Percentiles rank a stretch among this genome's conserved stretches.
phyloP scores from a whole-genome alignment of 2,329 filamentous ascomycete species.

The Teratosphaeriaceae sp. region DNA sequence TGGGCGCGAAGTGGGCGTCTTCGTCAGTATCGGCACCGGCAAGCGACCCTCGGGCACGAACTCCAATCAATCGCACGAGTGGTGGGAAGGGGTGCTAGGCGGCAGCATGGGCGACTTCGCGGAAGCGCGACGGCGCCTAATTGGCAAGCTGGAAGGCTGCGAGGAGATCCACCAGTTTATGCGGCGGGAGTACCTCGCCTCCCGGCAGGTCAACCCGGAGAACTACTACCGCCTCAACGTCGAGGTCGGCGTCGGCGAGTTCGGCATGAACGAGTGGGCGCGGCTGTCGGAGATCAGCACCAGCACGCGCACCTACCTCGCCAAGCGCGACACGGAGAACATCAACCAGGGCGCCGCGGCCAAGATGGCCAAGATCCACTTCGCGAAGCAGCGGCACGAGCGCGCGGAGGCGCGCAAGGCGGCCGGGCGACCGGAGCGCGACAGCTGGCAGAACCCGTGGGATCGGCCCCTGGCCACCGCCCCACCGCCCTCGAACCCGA shows the following conservation, averaged over 20 bases:
- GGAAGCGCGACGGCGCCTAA: conserved; percentile 76
- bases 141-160: conserved; percentile 91
- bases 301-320: conserved; percentile 77
- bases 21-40: conserved; percentile 91
- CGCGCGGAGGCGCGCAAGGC: conserved; percentile 34
- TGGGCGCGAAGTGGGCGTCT: conserved; percentile 83
- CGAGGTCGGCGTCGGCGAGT: conserved; percentile 91
- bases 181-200: conserved; percentile 68
- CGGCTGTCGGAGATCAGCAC: conserved; percentile 93
- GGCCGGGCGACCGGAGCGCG: conserved; percentile 18
- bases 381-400: conserved; percentile 64
- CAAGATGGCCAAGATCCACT: conserved; percentile 77
- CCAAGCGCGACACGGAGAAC: conserved; percentile 63
- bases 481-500: conserved; percentile 36
- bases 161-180: conserved; percentile 85
- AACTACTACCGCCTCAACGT: conserved; percentile 97
- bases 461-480: conserved; percentile 26
- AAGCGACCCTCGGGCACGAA: conserved; percentile 70
- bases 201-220: conserved; percentile 69
- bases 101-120: conserved; percentile 75
- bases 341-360: conserved; percentile 70
- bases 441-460: conserved; percentile 26
- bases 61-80: conserved; percentile 57
- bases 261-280: conserved; percentile 98
- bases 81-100: conserved; percentile 83